Evolutionary conservation across 2,329 filamentous ascomycete species (phyloP), one percentile per base, ranked within the genome.

Genomic region (Aspergillus spinulosporus): DNA sequence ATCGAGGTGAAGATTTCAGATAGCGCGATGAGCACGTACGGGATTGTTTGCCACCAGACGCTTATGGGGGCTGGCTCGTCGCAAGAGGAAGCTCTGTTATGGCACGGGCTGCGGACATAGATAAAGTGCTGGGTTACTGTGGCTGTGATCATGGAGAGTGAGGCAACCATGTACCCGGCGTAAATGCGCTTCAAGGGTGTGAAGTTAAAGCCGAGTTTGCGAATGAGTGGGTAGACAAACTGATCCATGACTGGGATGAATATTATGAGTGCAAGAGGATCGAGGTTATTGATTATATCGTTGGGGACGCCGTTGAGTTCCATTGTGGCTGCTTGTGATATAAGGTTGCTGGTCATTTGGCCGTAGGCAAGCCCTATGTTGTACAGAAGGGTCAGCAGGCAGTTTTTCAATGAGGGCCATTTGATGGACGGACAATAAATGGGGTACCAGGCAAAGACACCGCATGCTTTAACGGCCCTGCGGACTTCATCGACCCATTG

Each of bases 401-500:
- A 21, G 31, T 34, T 34, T 34, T 6, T 34, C 11, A 11, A 9
- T 12, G n/a, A 37, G 6, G 34, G 9, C 34, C 11, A 21, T 21
- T 21, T 12, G 44, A 54, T 40, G 47, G 26, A 65, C 64, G 50
- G 50, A 73, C 73, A 76, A 64, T 75, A 81, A 21, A 80, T 65
- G 5, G 78, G 78, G 54, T 75, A 82, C 71, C 79, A 82, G 62
- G 81, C 76, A 71, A 88, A 92, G 46, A 90, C 87, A 60, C 83
- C 78, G 75, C 86, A 88, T 57, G 86, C 86, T 64, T 82, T 80
- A 59, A 88, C 76, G 59, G 87, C 88, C 72, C 88, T 84, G 54
- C 80, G 80, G 51, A 91, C 84, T 69, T 92, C 87, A 68, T 90
- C 88, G 43, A 92, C 88, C 88, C 88, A 92, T 51, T 84, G 82